Conservation (phyloP, 2,329 filamentous ascomycete species). For the Macroventuria anomochaeta region DNA sequence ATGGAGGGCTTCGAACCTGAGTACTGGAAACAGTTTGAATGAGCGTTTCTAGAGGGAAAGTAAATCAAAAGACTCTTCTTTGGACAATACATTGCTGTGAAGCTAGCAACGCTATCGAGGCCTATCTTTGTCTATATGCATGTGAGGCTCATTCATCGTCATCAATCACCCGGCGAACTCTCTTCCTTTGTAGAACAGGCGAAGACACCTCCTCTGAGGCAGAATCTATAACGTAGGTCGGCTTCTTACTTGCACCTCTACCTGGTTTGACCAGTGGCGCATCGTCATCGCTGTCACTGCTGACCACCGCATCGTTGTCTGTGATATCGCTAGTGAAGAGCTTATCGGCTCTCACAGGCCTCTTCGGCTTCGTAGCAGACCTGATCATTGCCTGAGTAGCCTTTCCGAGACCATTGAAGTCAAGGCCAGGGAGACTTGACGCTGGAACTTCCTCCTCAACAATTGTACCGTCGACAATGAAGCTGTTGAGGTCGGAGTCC, state of each 20-base stretch:
- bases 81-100: not conserved
- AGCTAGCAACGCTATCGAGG: not conserved
- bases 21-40: constrained; percentile 52
- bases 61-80: not conserved
- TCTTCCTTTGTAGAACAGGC: constrained; percentile 31
- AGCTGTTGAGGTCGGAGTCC: constrained; percentile 55
- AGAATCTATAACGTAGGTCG: constrained; percentile 32
- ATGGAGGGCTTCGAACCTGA: constrained; percentile 52
- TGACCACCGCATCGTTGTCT: constrained; percentile 43
- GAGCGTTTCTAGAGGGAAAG: not conserved
- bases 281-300: constrained; percentile 45
- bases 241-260: constrained; percentile 21
- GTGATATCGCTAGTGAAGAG: constrained; percentile 46
- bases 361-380: constrained; percentile 30
- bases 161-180: constrained; percentile 37
- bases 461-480: constrained; percentile 55
- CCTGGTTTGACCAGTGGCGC: constrained; percentile 18
- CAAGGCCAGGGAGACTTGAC: constrained; percentile 42
- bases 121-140: not conserved
- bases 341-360: constrained; percentile 34
- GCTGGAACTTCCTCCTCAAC: constrained; percentile 38
- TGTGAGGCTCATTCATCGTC: constrained; percentile 33
- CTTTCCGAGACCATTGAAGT: constrained; percentile 36
- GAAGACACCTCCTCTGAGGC: constrained; percentile 32
- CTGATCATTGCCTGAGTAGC: constrained; percentile 44